A percentile compares a stretch with the other conserved stretches of the same genome.
phyloP scores from a whole-genome alignment of 805 yeast genomes.

The Wickerhamiella azyma region DNA sequence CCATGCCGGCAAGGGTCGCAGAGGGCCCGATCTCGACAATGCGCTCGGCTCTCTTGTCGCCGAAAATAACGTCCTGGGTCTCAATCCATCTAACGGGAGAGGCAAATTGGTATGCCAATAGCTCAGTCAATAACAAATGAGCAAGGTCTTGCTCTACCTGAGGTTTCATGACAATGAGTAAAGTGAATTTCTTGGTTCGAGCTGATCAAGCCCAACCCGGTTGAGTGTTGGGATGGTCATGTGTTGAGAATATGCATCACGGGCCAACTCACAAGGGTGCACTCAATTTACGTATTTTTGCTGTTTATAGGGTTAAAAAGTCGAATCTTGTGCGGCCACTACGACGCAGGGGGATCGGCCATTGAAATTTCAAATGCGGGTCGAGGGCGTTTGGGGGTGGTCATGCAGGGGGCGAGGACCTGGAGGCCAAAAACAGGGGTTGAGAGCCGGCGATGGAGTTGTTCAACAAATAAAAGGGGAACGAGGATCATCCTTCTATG shows the following conservation, averaged over 20 bases:
- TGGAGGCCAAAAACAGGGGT: too few species aligned
- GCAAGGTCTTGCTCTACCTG: slow-evolving; percentile 97
- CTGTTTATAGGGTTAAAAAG: too few species aligned
- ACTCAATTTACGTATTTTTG: too few species aligned
- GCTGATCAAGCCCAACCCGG: not conserved
- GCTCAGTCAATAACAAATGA: slow-evolving; percentile 84
- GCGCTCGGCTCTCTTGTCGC: slow-evolving; percentile 89
- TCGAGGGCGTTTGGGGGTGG: too few species aligned
- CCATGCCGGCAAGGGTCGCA: slow-evolving; percentile 98
- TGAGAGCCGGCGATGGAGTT: too few species aligned
- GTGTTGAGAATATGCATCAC: not conserved
- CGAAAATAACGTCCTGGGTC: slow-evolving; percentile 94
- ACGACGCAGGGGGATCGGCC: too few species aligned
- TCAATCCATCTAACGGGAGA: slow-evolving; percentile 99
- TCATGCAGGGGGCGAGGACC: not conserved
- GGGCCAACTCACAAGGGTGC: not conserved
- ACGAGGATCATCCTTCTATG: too few species aligned
- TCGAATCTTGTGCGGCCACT: too few species aligned
- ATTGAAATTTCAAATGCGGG: too few species aligned
- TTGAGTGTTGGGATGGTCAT: not conserved
- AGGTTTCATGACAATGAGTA: slow-evolving; percentile 47
- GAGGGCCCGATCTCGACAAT: slow-evolving; percentile 98
- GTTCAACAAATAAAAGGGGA: too few species aligned
- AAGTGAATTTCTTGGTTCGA: not conserved
- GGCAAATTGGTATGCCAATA: slow-evolving; percentile 96